These are phyloP conservation scores for Hanseniaspora pseudoguilliermondii DNA, from an alignment of 805 yeast species.

Conservation along the genomic window DNA sequence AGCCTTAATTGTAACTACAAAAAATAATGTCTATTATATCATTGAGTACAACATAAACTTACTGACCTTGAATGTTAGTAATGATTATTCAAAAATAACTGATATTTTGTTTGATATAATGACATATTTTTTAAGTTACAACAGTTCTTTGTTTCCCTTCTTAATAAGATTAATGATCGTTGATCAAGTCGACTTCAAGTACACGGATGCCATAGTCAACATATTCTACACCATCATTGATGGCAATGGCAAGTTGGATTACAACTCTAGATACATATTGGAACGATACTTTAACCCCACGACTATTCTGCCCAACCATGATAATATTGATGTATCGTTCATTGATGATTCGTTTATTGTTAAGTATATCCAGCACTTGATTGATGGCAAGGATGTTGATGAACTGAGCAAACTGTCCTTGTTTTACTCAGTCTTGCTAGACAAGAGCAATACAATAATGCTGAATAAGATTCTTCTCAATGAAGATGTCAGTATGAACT, in stretches of 20 bases:
- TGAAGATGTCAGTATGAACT: not conserved
- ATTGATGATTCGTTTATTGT: slow-evolving; percentile 25
- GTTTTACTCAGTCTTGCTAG: slow-evolving; percentile 26
- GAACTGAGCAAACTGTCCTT: slow-evolving; percentile 26
- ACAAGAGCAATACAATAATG: slow-evolving; percentile 22
- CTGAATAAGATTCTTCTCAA: not conserved
- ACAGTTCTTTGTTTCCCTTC: not conserved
- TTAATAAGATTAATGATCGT: slow-evolving; percentile 19
- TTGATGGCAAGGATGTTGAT: slow-evolving; percentile 21
- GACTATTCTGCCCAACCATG: slow-evolving; percentile 17
- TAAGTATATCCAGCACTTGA: slow-evolving; percentile 26
- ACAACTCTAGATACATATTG: slow-evolving; percentile 22
- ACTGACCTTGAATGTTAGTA: not conserved
- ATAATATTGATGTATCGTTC: slow-evolving; percentile 13
- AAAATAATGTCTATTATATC: not conserved
- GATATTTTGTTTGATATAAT: not conserved
- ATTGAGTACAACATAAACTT: not conserved
- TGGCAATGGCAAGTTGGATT: slow-evolving; percentile 24
- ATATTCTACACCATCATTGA: slow-evolving; percentile 20
- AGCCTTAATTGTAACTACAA: not conserved
- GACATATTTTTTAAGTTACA: not conserved
- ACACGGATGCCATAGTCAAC: slow-evolving; percentile 21
- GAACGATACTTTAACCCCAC: slow-evolving; percentile 25
- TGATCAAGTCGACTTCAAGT: slow-evolving; percentile 19
- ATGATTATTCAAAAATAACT: not conserved